Evolutionary conservation across 140 eudicot genomes (phyloP).

Genomic region (Oenanthe javanica): DNA sequence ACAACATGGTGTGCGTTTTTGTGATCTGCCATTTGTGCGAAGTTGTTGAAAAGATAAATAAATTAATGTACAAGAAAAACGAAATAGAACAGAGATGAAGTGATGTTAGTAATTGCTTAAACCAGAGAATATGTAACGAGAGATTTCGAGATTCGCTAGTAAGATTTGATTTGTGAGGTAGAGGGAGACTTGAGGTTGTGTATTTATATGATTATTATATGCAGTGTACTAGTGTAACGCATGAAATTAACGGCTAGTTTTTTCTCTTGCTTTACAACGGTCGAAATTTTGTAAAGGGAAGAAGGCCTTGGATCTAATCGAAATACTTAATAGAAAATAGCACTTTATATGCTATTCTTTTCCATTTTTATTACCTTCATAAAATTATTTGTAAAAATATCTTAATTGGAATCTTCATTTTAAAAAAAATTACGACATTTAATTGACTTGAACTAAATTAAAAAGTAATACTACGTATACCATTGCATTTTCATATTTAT

Average conservation of each 20-base stretch:
- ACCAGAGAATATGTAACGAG: background rate
- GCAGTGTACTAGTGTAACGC: background rate
- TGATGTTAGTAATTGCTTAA: background rate
- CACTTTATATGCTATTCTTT: too few species aligned
- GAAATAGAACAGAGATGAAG: background rate
- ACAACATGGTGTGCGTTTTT: slow-evolving; percentile 32
- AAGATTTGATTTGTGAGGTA: slow-evolving; percentile 1
- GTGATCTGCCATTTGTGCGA: slow-evolving; percentile 39
- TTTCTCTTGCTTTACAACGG: slow-evolving; percentile 3
- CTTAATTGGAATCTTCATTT: too few species aligned
- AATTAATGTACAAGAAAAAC: background rate
- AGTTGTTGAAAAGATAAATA: background rate
- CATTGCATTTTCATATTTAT: too few species aligned
- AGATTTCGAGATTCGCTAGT: background rate
- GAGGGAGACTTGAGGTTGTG: background rate
- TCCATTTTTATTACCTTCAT: too few species aligned
- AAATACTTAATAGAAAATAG: too few species aligned
- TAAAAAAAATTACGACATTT: too few species aligned
- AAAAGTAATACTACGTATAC: too few species aligned
- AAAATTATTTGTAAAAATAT: too few species aligned
- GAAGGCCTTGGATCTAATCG: background rate
- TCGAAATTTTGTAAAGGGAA: background rate
- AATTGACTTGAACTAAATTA: too few species aligned
- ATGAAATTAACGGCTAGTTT: slow-evolving; percentile 13
- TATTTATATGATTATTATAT: background rate